Evolutionary conservation across 345 rosid genomes (phyloP), one percentile per base, ranked within the genome.

Genomic region (Theobroma cacao): DNA sequence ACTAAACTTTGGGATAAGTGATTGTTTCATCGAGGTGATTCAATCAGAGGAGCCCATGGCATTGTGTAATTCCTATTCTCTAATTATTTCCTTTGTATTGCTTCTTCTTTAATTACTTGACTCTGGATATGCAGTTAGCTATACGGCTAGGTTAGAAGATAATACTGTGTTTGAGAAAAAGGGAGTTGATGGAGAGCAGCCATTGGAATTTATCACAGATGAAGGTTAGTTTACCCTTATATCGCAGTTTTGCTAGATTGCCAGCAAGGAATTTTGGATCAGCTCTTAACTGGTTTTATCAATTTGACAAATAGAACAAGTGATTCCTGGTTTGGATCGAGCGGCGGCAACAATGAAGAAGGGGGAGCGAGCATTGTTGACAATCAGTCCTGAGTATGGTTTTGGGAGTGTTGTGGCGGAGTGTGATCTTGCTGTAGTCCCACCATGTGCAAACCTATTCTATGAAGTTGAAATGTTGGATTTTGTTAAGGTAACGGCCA

Each of bases 91-190:
- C 36, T 50, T 53, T 5, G 48, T 52, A 31, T n/a, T 76, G 56
- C 55, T 62, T 22, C 69, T 34, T 24, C 24, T 74, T 62, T 40
- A 62, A 50, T 47, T 22, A 52, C 17, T 3, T 62, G 31, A 11
- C 11, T 63, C 75, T 58, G 55, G 53, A 45, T 63, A 28, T 88
- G 82, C 87, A 88, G 93, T 88, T 75, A 86, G 84, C 73, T 90
- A 87, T 68, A 78, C 64, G 3, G 89, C 87, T 68, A 82, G 69
- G 82, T 84, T 88, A 65, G 86, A 86, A 79, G 85, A 86, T 80
- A 90, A 91, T 58, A 87, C 90, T 74, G 14, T 88, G 34, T 87
- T 87, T 81, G 90, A 86, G 78, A 88, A 82, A 55, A 87, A 81
- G 79, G 94, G 91, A 77, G 52, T 79, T 79, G 90, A 80, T 64